Base-by-base conservation (phyloP, 2,329 filamentous ascomycete species). In the Diplocarpon mali region DNA sequence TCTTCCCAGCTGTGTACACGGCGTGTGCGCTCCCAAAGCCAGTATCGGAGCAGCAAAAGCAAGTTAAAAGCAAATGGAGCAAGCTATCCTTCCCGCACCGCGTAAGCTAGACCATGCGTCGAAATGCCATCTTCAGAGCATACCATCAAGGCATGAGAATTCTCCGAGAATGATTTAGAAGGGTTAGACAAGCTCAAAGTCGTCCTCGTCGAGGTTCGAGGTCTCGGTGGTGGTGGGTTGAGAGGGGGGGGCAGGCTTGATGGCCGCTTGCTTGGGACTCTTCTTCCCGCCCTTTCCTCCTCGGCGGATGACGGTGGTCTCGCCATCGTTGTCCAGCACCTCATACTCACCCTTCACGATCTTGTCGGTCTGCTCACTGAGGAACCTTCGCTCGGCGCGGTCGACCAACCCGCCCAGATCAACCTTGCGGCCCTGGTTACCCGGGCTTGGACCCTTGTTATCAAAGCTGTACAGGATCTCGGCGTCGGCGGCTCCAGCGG, bases 261-360 rank as follows among this genome's bases (percentile, higher is more conserved):
- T 29, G 40, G 53, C 50, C 44, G 50, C 54, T 42, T 54, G 51
- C 51, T 56, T 61, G 1, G 59, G 58, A 37, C 53, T 59, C 48
- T 51, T 56, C 47, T 53, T 57, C 35, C 20, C 20, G 30, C 11
- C 50, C 50, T 47, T 56, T 56, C 4, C 40, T 47, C 38, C 43
- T 56, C 16, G 36, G 12, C 12, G 55, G 40, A 32, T 32, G n/a
- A 55, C 45, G 13, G 52, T 52, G n/a, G 45, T 54, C 52, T 62
- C 58, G 3, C 60, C 60, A 4, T 56, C 45, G n/a, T 46, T 48
- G 48, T 63, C 60, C 24, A 63, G 38, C 14, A 63, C 57, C 49
- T 62, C 60, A 37, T 61, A 63, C 40, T 63, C 60, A 7, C 51
- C 55, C 36, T 51, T 52, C 8, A 63, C 47, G 30, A 63, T 58